Base-by-base conservation (phyloP, 352 stramenopile genomes). In the Phytopythium litorale region DNA sequence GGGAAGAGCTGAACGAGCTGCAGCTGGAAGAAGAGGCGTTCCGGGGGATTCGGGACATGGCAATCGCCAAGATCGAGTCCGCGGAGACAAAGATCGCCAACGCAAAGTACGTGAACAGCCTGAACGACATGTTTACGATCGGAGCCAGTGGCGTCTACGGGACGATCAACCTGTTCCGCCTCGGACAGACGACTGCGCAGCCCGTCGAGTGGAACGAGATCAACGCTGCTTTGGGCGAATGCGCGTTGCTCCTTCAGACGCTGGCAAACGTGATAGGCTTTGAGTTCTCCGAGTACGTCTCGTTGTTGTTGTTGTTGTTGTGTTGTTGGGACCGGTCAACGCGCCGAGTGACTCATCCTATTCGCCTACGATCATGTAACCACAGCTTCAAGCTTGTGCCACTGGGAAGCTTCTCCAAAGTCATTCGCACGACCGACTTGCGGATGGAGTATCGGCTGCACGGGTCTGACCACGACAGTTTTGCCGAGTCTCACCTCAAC, bases 171-270 rank as follows among this genome's bases (percentile, higher is more conserved):
- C 76, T 78, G 18, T 95, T 96, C 62, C 76, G 84, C 21, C 72
- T 96, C 63, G 88, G 88, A 4, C 81, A 88, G 50, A 65, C 87
- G 46, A 58, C 76, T 1, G 75, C 67, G 1, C 66, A 75, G 15
- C 68, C 84, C 7, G 71, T 93, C 35, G 88, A 96, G 57, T 96
- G 88, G 88, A 91, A 95, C 60, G 88, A 96, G 62, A 94, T 94
- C 67, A 96, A 96, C 32, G 83, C 88, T 28, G 88, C 74, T 7
- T 78, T 92, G 8, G 88, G 88, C 8, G 83, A 96, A 58, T 81
- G 72, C 30, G 84, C 84, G 15, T 64, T 94, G 52, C 59, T 95
- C 21, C 51, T 95, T 18, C 70, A 85, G 40, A 89, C 79, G 8
- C 62, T 96, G 55, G 77, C 79, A 1, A 71, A 60, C 13, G 73